These are phyloP conservation scores for Sporormia fimetaria DNA, from an alignment of 495 filamentous ascomycete species.

Conservation along the genomic window DNA sequence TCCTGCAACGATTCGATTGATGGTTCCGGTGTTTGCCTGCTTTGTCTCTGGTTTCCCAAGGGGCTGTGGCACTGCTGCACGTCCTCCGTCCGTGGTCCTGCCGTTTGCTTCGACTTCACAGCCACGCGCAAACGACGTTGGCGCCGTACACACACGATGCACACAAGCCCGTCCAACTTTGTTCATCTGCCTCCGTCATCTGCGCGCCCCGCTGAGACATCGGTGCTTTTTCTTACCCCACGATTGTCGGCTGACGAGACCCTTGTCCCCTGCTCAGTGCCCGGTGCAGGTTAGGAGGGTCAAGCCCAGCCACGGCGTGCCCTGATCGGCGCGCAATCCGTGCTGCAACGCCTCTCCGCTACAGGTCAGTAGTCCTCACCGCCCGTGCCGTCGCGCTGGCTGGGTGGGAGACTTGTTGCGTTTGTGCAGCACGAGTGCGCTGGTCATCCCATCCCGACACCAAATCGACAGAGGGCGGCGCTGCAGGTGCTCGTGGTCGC, in stretches of 20 bases:
- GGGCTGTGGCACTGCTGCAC: no score
- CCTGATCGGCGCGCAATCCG: slow-evolving; percentile 16
- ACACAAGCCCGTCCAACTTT: slow-evolving; percentile 5
- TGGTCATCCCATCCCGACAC: slow-evolving; percentile 9
- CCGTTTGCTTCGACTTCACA: no score
- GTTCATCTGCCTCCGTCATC: not conserved
- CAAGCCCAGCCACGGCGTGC: slow-evolving; percentile 3
- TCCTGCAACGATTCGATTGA: no score
- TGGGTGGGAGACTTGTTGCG: no score
- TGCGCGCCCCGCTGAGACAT: not conserved
- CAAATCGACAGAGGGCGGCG: not conserved
- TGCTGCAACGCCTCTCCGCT: not conserved
- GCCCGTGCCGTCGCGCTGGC: not conserved
- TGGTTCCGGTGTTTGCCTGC: no score
- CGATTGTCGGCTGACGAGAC: not conserved
- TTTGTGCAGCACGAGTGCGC: slow-evolving; percentile 13
- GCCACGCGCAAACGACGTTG: no score
- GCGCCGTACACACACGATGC: no score
- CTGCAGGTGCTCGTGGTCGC: slow-evolving; percentile 14
- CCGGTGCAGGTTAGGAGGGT: no score
- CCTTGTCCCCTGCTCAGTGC: slow-evolving; percentile 1
- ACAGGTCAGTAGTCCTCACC: no score
- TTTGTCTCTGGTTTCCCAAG: no score
- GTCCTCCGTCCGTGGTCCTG: no score
- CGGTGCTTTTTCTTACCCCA: not conserved